Conservation (phyloP, 768 basidiomycete species). For the Mycena vulgaris region DNA sequence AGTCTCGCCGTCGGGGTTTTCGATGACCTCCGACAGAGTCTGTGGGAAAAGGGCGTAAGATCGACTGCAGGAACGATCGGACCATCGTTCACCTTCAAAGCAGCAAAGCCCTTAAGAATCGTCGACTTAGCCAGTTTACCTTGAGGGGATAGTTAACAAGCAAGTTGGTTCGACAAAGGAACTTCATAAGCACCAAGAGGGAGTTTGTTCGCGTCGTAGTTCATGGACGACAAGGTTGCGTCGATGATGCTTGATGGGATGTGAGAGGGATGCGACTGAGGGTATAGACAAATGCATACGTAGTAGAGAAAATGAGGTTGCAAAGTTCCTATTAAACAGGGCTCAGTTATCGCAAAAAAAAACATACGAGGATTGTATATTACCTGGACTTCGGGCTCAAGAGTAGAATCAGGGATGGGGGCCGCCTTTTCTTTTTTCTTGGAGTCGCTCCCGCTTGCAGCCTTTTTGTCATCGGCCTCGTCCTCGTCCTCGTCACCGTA, state of each 20-base stretch:
- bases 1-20: constrained; percentile 57
- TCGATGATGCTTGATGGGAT: constrained; percentile 59
- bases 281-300: constrained; percentile 41
- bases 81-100: constrained; percentile 61
- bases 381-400: constrained; percentile 64
- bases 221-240: constrained; percentile 71
- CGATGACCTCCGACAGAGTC: constrained; percentile 68
- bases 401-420: constrained; percentile 61
- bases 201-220: constrained; percentile 76
- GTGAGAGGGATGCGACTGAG: too few relatives aligned
- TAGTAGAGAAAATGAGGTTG: constrained; percentile 67
- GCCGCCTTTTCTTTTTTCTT: constrained; percentile 41
- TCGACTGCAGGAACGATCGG: not conserved
- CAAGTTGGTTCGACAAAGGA: not conserved
- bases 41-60: constrained; percentile 38
- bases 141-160: constrained; percentile 34
- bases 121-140: constrained; percentile 75
- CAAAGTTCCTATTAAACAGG: constrained; percentile 56
- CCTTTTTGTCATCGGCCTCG: constrained; percentile 51
- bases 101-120: constrained; percentile 71
- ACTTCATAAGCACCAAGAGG: constrained; percentile 65
- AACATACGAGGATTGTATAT: not conserved
- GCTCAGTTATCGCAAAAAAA: not conserved
- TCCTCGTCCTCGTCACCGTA: constrained; percentile 68
- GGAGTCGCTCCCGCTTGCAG: constrained; percentile 31